phyloP scores from a whole-genome alignment of 1,284 basidiomycete species.

The Gymnopus androsaceus region DNA sequence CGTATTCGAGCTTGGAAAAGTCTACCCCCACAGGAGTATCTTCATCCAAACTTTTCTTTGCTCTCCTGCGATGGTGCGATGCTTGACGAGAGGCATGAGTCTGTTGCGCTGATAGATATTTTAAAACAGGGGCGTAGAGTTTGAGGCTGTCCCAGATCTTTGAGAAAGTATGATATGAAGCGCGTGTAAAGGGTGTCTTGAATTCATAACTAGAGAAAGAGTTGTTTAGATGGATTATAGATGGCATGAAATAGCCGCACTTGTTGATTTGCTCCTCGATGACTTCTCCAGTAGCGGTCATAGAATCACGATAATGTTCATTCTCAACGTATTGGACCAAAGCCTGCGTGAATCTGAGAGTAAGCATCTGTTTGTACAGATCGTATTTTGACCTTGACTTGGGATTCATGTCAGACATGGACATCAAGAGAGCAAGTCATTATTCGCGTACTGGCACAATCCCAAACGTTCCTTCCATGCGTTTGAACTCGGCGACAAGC shows the following conservation, averaged over 20 bases:
- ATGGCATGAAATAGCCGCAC: slow-evolving; percentile 37
- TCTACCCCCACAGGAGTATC: slow-evolving; percentile 56
- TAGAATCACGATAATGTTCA: slow-evolving; percentile 67
- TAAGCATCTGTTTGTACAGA: slow-evolving; percentile 76
- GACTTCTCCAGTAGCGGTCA: slow-evolving; percentile 65
- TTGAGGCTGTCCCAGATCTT: slow-evolving; percentile 59
- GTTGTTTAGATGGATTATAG: not conserved
- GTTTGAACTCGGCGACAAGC: slow-evolving; percentile 76
- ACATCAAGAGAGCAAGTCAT: not conserved
- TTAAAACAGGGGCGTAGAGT: slow-evolving; percentile 43
- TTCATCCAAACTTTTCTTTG: slow-evolving; percentile 49
- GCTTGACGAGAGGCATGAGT: not conserved
- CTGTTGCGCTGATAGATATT: slow-evolving; percentile 18
- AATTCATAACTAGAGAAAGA: not conserved
- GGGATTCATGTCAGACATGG: not conserved
- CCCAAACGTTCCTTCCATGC: slow-evolving; percentile 76
- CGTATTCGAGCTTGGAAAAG: slow-evolving; percentile 74
- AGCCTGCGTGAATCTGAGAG: slow-evolving; percentile 68
- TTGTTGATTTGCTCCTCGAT: slow-evolving; percentile 61
- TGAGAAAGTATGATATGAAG: slow-evolving; percentile 37
- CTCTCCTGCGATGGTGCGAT: slow-evolving; percentile 32
- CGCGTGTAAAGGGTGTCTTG: not conserved
- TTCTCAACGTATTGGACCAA: slow-evolving; percentile 76
- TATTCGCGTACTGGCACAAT: slow-evolving; percentile 60
- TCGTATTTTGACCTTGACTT: slow-evolving; percentile 81